Conservation (phyloP, 306 rosid species). For the Cicer yamashitae region DNA sequence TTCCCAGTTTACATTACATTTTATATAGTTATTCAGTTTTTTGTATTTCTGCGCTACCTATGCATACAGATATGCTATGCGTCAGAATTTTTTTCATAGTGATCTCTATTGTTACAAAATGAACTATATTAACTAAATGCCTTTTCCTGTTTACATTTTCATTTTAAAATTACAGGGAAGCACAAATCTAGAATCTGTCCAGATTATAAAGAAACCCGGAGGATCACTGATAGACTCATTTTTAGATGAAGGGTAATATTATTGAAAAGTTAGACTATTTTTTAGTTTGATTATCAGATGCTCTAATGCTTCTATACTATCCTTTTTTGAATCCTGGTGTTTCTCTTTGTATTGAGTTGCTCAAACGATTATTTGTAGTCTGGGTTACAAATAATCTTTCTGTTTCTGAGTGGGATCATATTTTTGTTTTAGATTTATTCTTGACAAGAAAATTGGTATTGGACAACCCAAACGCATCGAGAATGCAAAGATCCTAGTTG, state of each 20-base stretch:
- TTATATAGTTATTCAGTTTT: conserved; percentile 10
- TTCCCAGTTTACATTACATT: background rate
- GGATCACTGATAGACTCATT: conserved; percentile 92
- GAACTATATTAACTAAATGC: background rate
- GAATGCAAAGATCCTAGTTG: conserved; percentile 86
- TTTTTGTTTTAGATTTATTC: conserved; percentile 74
- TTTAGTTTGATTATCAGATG: background rate
- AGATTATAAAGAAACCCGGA: conserved; percentile 96
- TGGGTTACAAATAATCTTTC: conserved; percentile 8
- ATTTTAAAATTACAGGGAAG: conserved; percentile 80
- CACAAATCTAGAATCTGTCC: conserved; percentile 93
- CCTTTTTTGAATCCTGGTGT: background rate
- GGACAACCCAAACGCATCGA: conserved; percentile 98
- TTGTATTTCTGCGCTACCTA: background rate
- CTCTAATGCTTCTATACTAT: conserved; percentile 14
- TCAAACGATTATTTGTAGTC: conserved; percentile 8
- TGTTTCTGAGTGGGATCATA: conserved; percentile 45
- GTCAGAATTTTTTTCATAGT: background rate
- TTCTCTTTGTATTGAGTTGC: conserved; percentile 21
- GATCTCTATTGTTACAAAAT: background rate
- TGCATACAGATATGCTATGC: background rate
- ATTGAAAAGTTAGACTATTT: background rate
- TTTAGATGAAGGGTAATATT: conserved; percentile 89
- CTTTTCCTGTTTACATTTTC: conserved; percentile 27
- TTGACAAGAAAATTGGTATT: conserved; percentile 95